Evolutionary conservation across 2,329 filamentous ascomycete species (phyloP).

Genomic region (Macrophomina phaseolina): DNA sequence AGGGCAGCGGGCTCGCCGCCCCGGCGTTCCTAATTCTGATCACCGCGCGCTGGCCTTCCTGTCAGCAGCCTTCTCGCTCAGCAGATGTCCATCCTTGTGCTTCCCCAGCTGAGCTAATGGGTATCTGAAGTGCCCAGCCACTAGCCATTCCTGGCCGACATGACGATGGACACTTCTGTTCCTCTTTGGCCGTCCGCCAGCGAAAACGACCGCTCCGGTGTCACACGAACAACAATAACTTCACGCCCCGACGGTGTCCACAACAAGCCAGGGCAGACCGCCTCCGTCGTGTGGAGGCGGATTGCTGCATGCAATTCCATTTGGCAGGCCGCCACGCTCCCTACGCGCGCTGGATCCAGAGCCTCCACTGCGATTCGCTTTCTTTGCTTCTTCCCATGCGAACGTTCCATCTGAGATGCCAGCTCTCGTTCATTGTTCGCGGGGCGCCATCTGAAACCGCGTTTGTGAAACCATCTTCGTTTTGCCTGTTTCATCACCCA

Average conservation of each 20-base stretch:
- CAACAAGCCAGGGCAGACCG: not conserved
- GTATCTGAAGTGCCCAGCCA: constrained; percentile 6
- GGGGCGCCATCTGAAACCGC: constrained; percentile 19
- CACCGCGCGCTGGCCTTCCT: not conserved
- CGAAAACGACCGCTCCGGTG: not conserved
- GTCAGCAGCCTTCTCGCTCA: constrained; percentile 9
- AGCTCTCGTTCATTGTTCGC: not conserved
- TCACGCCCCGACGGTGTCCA: not conserved
- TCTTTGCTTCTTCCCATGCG: constrained; percentile 6
- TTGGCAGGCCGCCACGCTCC: not conserved
- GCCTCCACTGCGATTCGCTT: not conserved
- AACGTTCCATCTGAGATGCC: constrained; percentile 12
- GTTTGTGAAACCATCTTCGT: constrained; percentile 21
- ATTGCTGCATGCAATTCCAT: not conserved
- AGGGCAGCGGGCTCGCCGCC: not conserved
- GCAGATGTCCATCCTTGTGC: constrained; percentile 1
- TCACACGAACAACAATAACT: not conserved
- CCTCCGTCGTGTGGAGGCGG: not conserved
- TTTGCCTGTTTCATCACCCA: constrained; percentile 20
- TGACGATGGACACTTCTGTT: constrained; percentile 11
- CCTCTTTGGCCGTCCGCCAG: not conserved
- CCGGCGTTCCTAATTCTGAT: constrained; percentile 1
- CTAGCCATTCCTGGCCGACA: constrained; percentile 13
- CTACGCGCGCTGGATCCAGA: not conserved
- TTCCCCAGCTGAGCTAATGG: not conserved